Conservation (phyloP, 305 asterid species). For the Solanum hybrid region DNA sequence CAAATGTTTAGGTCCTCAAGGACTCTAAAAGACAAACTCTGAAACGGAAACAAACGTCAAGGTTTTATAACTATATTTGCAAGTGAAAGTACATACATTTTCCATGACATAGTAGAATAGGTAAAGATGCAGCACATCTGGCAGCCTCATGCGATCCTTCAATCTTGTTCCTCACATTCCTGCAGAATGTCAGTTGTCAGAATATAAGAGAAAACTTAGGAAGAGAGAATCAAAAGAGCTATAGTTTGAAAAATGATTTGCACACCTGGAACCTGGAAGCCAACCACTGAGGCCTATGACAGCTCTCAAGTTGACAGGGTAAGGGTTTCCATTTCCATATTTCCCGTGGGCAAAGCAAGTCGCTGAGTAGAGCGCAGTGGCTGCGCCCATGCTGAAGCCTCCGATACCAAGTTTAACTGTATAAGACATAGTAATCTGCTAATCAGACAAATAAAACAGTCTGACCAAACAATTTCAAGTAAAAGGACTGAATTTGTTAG, state of each 20-base stretch:
- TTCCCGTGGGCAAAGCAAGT: slow-evolving; percentile 82
- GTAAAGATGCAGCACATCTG: slow-evolving; percentile 88
- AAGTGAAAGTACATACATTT: slow-evolving; percentile 34
- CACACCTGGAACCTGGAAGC: slow-evolving; percentile 91
- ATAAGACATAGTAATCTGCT: neutral
- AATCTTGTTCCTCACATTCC: slow-evolving; percentile 63
- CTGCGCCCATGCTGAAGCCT: slow-evolving; percentile 97
- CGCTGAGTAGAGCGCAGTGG: slow-evolving; percentile 85
- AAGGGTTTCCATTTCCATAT: slow-evolving; percentile 78
- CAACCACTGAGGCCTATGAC: slow-evolving; percentile 89
- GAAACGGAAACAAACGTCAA: neutral
- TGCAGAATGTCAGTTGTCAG: slow-evolving; percentile 23
- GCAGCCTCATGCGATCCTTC: slow-evolving; percentile 78
- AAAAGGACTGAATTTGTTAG: neutral
- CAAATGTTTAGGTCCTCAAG: neutral
- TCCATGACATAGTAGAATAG: slow-evolving; percentile 87
- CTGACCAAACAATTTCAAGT: neutral
- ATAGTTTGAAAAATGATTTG: neutral
- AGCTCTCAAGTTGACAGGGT: slow-evolving; percentile 66
- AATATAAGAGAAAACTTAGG: neutral
- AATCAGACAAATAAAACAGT: neutral
- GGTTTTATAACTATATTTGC: neutral
- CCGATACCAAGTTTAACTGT: slow-evolving; percentile 95
- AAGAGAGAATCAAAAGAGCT: neutral
- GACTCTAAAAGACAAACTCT: neutral